Percentiles rank a stretch among this genome's conserved stretches.
These are phyloP conservation scores for Clonostachys byssicola DNA, from an alignment of 2,329 filamentous ascomycete genomes.

Conservation along the genomic window DNA sequence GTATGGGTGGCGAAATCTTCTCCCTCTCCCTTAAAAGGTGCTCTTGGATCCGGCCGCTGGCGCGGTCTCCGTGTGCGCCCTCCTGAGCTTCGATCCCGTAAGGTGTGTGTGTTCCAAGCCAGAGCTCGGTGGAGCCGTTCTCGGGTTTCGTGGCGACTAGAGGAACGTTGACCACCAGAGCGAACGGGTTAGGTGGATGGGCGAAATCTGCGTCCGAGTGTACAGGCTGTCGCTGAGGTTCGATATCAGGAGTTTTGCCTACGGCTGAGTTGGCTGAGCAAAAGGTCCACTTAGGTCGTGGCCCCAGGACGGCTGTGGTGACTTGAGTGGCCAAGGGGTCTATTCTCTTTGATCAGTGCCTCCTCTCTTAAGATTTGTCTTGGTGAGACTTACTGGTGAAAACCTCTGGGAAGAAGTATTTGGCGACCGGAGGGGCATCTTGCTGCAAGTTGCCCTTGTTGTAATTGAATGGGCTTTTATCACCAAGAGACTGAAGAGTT, in stretches of 20 bases:
- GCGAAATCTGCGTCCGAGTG: constrained; percentile 57
- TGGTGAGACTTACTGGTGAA: constrained; percentile 41
- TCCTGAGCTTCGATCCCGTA: constrained; percentile 34
- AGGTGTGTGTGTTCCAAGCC: constrained; percentile 47
- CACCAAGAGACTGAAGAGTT: constrained; percentile 41
- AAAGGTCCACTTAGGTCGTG: constrained; percentile 51
- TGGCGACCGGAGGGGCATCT: constrained; percentile 45
- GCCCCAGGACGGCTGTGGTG: constrained; percentile 49
- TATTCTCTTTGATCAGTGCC: constrained; percentile 9
- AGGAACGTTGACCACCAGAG: constrained; percentile 49
- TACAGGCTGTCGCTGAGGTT: constrained; percentile 44
- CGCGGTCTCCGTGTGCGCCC: constrained; percentile 43
- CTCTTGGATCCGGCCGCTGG: constrained; percentile 43
- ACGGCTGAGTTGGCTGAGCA: constrained; percentile 55
- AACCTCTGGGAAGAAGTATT: constrained; percentile 43
- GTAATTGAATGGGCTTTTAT: constrained; percentile 57
- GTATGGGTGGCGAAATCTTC: constrained; percentile 33
- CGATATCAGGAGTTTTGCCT: constrained; percentile 34
- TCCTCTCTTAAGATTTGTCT: no score
- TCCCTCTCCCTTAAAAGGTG: constrained; percentile 30
- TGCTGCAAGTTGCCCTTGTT: constrained; percentile 60
- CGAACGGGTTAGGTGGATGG: constrained; percentile 50
- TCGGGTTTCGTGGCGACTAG: constrained; percentile 42
- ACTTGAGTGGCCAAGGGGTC: constrained; percentile 52
- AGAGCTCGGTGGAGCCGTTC: constrained; percentile 56